These are phyloP conservation scores for Cercophora scortea DNA, from an alignment of 495 filamentous ascomycete genomes.

Conservation along the genomic window DNA sequence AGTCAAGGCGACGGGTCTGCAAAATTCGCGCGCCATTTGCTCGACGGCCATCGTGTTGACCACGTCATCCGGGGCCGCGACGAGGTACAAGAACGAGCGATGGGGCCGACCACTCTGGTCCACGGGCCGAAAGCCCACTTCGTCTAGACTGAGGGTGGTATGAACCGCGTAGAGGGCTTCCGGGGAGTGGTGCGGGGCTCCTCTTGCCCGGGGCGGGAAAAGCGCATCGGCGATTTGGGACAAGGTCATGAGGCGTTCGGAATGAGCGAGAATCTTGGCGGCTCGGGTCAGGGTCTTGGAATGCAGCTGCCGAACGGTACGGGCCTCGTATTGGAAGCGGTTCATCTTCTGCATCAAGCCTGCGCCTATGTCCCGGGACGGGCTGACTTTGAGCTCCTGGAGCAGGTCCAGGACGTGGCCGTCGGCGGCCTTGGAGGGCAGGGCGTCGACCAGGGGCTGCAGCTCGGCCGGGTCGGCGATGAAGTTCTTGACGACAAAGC, in stretches of 20 bases:
- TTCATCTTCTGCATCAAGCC: conserved; percentile 45
- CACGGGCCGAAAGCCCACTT: conserved; percentile 40
- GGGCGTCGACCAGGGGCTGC: conserved; percentile 49
- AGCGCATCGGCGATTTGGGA: conserved; percentile 52
- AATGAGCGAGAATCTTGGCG: conserved; percentile 37
- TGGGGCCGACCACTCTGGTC: conserved; percentile 15
- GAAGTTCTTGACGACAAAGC: conserved; percentile 61
- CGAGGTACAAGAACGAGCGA: too few species aligned
- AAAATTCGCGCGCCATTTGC: neutral
- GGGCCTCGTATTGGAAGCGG: conserved; percentile 40
- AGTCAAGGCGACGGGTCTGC: too few species aligned
- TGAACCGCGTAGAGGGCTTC: conserved; percentile 62
- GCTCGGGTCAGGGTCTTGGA: conserved; percentile 42
- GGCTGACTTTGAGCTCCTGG: conserved; percentile 35
- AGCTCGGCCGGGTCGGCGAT: conserved; percentile 45
- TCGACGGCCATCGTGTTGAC: too few species aligned
- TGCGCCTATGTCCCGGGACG: conserved; percentile 45
- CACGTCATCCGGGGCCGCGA: too few species aligned
- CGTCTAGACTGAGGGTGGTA: conserved; percentile 48
- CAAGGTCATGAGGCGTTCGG: conserved; percentile 49
- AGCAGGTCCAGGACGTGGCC: conserved; percentile 37
- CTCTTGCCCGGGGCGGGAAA: conserved; percentile 32
- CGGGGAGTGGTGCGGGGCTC: conserved; percentile 36
- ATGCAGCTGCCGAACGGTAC: conserved; percentile 45
- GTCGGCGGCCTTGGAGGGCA: conserved; percentile 35